Evolutionary conservation across 805 yeast genomes (phyloP).

Genomic region (Ogataea corticis): DNA sequence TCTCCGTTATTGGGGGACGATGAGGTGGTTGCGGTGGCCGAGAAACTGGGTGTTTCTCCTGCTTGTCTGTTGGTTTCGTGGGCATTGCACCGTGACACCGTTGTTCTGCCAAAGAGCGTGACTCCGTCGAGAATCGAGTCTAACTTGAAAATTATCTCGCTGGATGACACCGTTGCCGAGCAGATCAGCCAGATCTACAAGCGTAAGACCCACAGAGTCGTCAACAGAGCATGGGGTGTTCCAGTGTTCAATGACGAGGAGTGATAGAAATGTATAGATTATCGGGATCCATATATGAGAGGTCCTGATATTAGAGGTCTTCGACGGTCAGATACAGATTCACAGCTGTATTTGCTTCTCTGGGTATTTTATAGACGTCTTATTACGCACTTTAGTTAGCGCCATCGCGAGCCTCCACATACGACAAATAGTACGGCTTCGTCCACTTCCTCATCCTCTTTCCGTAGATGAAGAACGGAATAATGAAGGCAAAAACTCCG

Average conservation of each 20-base stretch:
- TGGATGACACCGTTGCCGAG: conserved; percentile 36
- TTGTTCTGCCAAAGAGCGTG: conserved; percentile 40
- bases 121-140: conserved; percentile 40
- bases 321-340: too few species aligned
- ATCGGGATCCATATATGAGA: too few species aligned
- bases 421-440: conserved; percentile 52
- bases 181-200: conserved; percentile 15
- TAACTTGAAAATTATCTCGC: conserved; percentile 34
- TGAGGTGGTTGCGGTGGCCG: conserved; percentile 45
- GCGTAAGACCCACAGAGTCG: conserved; percentile 16
- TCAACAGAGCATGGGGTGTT: conserved; percentile 22
- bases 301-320: background rate
- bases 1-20: conserved; percentile 40
- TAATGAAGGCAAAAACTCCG: conserved; percentile 48
- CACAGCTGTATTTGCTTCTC: too few species aligned
- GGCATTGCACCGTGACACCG: conserved; percentile 32
- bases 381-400: too few species aligned
- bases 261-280: background rate
- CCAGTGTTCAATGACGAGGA: conserved; percentile 24
- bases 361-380: too few species aligned
- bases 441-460: conserved; percentile 51
- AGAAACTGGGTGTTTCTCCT: conserved; percentile 48
- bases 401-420: conserved; percentile 55
- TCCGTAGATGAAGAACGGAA: conserved; percentile 42
- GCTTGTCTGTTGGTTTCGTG: conserved; percentile 53